phyloP scores from a whole-genome alignment of 1,139 yeast species.

The Blastobotrys proliferans region DNA sequence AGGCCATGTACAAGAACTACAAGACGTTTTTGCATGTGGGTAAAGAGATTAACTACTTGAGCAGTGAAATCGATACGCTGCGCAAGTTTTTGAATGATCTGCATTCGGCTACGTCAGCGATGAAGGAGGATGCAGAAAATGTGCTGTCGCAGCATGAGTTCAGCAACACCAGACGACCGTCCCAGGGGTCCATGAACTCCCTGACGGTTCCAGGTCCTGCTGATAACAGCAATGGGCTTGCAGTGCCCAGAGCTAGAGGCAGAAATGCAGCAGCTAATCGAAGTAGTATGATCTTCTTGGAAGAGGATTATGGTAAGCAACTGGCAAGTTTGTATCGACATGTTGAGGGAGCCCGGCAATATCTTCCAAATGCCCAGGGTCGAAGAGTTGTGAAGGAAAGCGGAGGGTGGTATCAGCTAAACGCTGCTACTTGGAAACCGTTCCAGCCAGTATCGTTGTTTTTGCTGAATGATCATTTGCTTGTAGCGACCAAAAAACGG shows the following conservation, averaged over 20 bases:
- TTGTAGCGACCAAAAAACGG: conserved; percentile 66
- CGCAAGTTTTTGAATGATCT: conserved; percentile 60
- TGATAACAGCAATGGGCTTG: background rate
- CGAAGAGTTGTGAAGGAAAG: conserved; percentile 79
- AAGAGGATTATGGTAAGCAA: conserved; percentile 77
- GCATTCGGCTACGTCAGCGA: conserved; percentile 58
- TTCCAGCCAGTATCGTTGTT: conserved; percentile 73
- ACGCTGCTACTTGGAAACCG: conserved; percentile 82
- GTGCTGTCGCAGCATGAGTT: conserved; percentile 25
- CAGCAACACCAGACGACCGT: conserved; percentile 2
- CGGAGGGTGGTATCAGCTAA: conserved; percentile 83
- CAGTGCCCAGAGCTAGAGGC: conserved; percentile 3
- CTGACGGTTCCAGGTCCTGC: background rate
- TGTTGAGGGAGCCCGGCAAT: conserved; percentile 88
- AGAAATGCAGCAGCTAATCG: conserved; percentile 41
- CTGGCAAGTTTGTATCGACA: conserved; percentile 68
- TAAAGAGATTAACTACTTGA: conserved; percentile 57
- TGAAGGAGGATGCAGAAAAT: conserved; percentile 62
- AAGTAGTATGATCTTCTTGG: conserved; percentile 66
- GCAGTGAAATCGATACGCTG: conserved; percentile 58
- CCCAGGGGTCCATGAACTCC: background rate
- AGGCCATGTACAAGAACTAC: conserved; percentile 65
- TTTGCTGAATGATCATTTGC: conserved; percentile 68
- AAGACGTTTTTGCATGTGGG: conserved; percentile 68
- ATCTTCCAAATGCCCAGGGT: conserved; percentile 70